Conservation (phyloP, 2,329 filamentous ascomycete species). For the Monosporascus sp. region DNA sequence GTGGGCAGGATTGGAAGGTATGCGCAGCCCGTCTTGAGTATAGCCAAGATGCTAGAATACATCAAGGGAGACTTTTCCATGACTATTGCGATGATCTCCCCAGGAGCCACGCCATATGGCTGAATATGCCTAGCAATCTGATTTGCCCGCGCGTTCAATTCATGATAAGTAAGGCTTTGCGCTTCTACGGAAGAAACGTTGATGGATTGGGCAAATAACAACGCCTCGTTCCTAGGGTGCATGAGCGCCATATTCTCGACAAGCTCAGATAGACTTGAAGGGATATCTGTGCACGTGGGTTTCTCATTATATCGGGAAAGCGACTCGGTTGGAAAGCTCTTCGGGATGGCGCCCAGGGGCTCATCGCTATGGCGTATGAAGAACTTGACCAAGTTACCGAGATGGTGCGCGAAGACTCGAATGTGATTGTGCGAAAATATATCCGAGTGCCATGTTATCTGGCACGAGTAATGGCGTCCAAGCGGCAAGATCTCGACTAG, state of each 20-base stretch:
- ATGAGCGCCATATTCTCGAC: constrained; percentile 49
- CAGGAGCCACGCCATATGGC: constrained; percentile 38
- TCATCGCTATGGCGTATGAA: constrained; percentile 22
- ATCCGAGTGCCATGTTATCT: constrained; percentile 43
- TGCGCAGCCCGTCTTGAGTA: constrained; percentile 69
- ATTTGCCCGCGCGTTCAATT: constrained; percentile 63
- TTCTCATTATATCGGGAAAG: constrained; percentile 47
- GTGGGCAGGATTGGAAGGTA: constrained; percentile 76
- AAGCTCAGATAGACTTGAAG: constrained; percentile 42
- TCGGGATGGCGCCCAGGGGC: constrained; percentile 17
- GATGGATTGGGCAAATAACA: constrained; percentile 57
- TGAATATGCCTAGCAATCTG: constrained; percentile 54
- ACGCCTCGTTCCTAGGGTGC: constrained; percentile 51
- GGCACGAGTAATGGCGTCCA: constrained; percentile 34
- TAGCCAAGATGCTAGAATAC: constrained; percentile 70
- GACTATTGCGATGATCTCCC: constrained; percentile 64
- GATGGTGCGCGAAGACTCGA: constrained; percentile 52
- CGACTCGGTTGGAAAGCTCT: constrained; percentile 24
- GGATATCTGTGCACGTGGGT: constrained; percentile 27
- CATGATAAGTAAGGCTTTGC: constrained; percentile 54
- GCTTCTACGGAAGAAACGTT: constrained; percentile 28
- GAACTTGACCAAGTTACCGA: constrained; percentile 45
- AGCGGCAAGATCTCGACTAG: constrained; percentile 71
- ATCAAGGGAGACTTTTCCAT: constrained; percentile 72
- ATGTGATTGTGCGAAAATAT: constrained; percentile 52